Evolutionary conservation across 2,329 filamentous ascomycete genomes (phyloP).

Genomic region (Hymenoscyphus salicellus): DNA sequence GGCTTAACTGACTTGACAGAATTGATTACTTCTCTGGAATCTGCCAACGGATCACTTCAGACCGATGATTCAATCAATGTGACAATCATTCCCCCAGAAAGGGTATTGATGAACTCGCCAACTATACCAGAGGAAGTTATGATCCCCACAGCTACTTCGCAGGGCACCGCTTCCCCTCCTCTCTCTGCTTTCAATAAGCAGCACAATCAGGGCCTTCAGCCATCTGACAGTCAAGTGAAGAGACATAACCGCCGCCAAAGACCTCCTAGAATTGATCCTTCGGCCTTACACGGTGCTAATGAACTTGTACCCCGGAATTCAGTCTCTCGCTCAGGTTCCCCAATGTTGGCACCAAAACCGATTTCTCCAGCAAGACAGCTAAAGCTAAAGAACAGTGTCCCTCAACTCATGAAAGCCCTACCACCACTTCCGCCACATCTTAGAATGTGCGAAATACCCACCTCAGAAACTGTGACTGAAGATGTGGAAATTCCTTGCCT

Average conservation of each 20-base stretch:
- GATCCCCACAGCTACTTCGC: slow-evolving; percentile 4
- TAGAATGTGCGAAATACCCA: slow-evolving; percentile 2
- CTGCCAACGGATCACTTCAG: slow-evolving; percentile 6
- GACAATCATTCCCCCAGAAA: slow-evolving; percentile 11
- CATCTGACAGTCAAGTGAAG: slow-evolving; percentile 11
- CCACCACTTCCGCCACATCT: slow-evolving; percentile 31
- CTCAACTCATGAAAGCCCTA: slow-evolving; percentile 37
- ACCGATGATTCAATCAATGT: slow-evolving; percentile 4
- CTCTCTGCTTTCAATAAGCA: slow-evolving; percentile 16
- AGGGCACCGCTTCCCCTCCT: slow-evolving; percentile 9
- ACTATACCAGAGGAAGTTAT: slow-evolving; percentile 20
- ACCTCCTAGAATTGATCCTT: slow-evolving; percentile 8
- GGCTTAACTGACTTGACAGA: slow-evolving; percentile 21
- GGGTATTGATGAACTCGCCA: slow-evolving; percentile 23
- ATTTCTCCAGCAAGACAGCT: slow-evolving; percentile 36
- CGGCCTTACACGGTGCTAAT: background rate
- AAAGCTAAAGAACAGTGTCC: slow-evolving; percentile 36
- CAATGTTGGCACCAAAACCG: slow-evolving; percentile 37
- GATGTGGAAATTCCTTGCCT: slow-evolving; percentile 15
- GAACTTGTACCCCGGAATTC: slow-evolving; percentile 25
- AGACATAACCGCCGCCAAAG: slow-evolving; percentile 10
- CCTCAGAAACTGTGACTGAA: background rate
- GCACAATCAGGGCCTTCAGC: slow-evolving; percentile 2
- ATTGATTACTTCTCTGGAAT: slow-evolving; percentile 17
- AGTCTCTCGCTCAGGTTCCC: slow-evolving; percentile 27